These are phyloP conservation scores for Candida anglica DNA, from an alignment of 805 yeast genomes.

Conservation along the genomic window DNA sequence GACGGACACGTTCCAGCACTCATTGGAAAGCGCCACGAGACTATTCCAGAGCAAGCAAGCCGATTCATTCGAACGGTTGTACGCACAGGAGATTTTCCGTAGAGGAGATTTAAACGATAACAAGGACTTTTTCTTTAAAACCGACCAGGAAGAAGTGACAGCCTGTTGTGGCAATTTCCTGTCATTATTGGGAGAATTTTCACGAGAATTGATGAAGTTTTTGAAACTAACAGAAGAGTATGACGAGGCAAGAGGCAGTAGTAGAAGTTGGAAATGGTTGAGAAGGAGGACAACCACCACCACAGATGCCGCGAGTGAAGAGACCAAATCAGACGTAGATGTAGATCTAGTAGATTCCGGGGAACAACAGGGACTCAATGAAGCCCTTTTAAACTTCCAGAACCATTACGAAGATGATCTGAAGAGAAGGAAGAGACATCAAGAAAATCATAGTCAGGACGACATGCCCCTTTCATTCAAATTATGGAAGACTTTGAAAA, in stretches of 20 bases:
- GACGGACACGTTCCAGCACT: conserved; percentile 41
- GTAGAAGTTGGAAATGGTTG: conserved; percentile 46
- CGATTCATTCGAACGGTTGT: conserved; percentile 54
- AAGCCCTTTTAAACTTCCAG: conserved; percentile 28
- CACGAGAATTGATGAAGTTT: conserved; percentile 51
- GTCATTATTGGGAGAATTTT: conserved; percentile 57
- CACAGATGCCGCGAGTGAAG: conserved; percentile 8
- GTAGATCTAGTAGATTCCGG: neutral
- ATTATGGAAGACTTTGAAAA: conserved; percentile 48
- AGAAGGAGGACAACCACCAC: conserved; percentile 1
- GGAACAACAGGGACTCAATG: conserved; percentile 22
- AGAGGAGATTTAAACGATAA: conserved; percentile 11
- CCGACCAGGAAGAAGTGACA: conserved; percentile 75
- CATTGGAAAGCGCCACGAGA: conserved; percentile 48
- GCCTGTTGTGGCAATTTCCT: conserved; percentile 83
- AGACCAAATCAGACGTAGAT: conserved; percentile 1
- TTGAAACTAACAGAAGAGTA: conserved; percentile 42
- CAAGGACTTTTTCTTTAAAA: conserved; percentile 33
- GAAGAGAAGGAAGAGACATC: neutral
- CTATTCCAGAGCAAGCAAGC: conserved; percentile 55
- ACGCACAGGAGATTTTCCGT: conserved; percentile 49
- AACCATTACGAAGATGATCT: conserved; percentile 14
- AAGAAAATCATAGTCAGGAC: neutral
- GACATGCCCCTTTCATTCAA: conserved; percentile 11
- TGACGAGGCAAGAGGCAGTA: conserved; percentile 17